These are phyloP conservation scores for Colletotrichum sp. DNA, from an alignment of 2,329 filamentous ascomycete species.

Conservation along the genomic window DNA sequence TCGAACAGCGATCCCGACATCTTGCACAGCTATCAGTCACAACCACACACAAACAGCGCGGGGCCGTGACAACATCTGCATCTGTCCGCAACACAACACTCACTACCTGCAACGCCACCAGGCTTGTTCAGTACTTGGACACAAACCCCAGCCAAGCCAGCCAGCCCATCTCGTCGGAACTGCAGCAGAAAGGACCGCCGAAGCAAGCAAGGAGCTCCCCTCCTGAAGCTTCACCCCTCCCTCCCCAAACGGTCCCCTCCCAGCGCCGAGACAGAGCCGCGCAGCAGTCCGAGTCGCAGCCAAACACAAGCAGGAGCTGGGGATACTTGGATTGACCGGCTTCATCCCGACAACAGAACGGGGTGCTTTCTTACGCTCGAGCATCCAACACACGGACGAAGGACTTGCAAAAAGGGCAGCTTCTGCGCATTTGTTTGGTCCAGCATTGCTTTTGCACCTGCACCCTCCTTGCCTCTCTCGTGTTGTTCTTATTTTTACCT, in stretches of 20 bases:
- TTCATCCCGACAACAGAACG: background rate
- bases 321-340: background rate
- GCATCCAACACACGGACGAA: background rate
- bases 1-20: background rate
- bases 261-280: slow-evolving; percentile 12
- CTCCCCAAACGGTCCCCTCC: background rate
- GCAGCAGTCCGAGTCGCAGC: background rate
- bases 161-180: background rate
- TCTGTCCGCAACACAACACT: background rate
- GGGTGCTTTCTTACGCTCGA: background rate
- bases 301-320: background rate
- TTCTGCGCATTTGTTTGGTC: background rate
- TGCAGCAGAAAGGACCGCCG: background rate
- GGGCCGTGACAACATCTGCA: background rate
- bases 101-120: background rate
- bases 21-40: background rate
- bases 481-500: background rate
- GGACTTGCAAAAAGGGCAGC: background rate
- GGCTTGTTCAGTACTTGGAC: background rate
- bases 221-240: background rate
- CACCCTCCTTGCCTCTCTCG: background rate
- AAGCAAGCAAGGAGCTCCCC: background rate
- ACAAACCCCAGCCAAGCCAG: background rate
- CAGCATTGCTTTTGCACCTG: background rate
- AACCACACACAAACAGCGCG: background rate